Evolutionary conservation across 2,329 filamentous ascomycete species (phyloP).

Genomic region (Didymella glomerata): DNA sequence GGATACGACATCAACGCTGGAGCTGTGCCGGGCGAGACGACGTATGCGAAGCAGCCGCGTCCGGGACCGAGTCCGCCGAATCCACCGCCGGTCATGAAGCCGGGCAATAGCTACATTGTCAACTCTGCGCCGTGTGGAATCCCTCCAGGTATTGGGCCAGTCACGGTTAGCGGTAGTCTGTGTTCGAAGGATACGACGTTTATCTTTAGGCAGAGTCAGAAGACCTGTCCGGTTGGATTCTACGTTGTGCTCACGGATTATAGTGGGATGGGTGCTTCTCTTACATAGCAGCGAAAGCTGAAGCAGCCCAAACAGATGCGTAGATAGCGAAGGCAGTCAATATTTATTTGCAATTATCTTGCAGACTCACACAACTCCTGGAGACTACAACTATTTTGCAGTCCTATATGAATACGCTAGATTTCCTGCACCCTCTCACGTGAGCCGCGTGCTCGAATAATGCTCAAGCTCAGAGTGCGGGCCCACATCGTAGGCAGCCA

Average conservation of each 20-base stretch:
- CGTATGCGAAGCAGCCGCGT: constrained; percentile 36
- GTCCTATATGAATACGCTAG: neutral
- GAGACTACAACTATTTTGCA: neutral
- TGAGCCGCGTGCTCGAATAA: no score
- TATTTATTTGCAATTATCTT: neutral
- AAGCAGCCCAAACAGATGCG: neutral
- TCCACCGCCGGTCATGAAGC: constrained; percentile 30
- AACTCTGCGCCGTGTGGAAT: constrained; percentile 35
- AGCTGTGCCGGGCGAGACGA: constrained; percentile 29
- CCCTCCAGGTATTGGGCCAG: constrained; percentile 26
- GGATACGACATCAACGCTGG: constrained; percentile 35
- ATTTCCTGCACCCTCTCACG: no score
- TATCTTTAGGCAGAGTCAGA: constrained; percentile 33
- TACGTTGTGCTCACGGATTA: constrained; percentile 37
- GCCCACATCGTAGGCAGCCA: no score
- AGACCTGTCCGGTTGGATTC: constrained; percentile 37
- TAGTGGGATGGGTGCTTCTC: neutral
- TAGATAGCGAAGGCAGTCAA: neutral
- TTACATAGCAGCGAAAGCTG: neutral
- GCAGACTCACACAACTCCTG: neutral
- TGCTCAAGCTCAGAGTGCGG: no score
- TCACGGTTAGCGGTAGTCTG: constrained; percentile 33
- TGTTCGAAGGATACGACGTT: constrained; percentile 36
- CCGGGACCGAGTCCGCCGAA: constrained; percentile 31
- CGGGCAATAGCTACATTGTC: constrained; percentile 38